These are phyloP conservation scores for Phytophthora constricta DNA, from an alignment of 352 stramenopile species.

Conservation along the genomic window DNA sequence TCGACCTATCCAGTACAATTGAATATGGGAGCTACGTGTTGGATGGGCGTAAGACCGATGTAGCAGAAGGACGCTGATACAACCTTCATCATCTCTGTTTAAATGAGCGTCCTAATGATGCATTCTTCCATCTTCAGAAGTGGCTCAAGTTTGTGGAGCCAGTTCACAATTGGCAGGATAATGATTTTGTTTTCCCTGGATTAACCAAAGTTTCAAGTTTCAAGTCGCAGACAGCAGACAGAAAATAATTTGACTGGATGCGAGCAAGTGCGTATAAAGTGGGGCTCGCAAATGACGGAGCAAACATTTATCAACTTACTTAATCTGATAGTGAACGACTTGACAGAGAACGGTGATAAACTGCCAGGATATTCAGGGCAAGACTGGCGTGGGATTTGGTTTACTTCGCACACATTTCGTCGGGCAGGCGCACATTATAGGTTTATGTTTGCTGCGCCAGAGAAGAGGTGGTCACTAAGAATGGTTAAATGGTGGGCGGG, in stretches of 20 bases:
- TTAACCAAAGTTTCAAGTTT: not conserved
- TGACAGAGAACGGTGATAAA: not conserved
- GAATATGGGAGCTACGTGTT: constrained; percentile 10
- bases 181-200: not conserved
- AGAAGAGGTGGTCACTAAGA: not conserved
- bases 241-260: too few species aligned
- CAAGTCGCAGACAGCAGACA: not conserved
- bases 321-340: not conserved
- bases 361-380: not conserved
- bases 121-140: not conserved
- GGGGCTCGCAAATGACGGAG: not conserved
- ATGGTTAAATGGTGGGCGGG: not conserved
- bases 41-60: not conserved
- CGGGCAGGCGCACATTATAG: not conserved
- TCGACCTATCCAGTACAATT: not conserved
- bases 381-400: not conserved
- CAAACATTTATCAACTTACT: not conserved
- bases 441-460: not conserved
- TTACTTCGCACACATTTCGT: not conserved
- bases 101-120: not conserved
- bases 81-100: constrained; percentile 5
- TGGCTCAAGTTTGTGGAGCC: not conserved
- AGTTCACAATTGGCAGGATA: not conserved
- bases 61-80: constrained; percentile 5
- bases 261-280: not conserved